These are phyloP conservation scores for Wickerhamomyces queroliae DNA, from an alignment of 805 yeast species.

Conservation along the genomic window DNA sequence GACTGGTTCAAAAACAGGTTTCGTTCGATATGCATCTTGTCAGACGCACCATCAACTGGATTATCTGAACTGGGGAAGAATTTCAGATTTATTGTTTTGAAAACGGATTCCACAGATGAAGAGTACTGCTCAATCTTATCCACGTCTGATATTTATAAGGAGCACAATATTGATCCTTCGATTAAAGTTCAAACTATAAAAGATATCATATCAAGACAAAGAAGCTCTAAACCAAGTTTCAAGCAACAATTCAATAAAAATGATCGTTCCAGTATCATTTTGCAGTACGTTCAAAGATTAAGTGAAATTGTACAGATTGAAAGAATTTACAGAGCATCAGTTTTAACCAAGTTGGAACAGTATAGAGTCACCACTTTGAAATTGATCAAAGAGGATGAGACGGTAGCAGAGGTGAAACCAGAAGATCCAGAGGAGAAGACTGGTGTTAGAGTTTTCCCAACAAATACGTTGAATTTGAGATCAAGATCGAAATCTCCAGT, in stretches of 20 bases:
- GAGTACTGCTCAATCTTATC: slow-evolving; percentile 40
- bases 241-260: slow-evolving; percentile 27
- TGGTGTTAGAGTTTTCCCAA: slow-evolving; percentile 15
- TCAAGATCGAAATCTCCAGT: slow-evolving; percentile 19
- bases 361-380: slow-evolving; percentile 7
- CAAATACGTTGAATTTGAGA: slow-evolving; percentile 6
- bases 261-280: slow-evolving; percentile 40
- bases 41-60: slow-evolving; percentile 37
- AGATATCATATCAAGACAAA: slow-evolving; percentile 26
- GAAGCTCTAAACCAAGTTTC: slow-evolving; percentile 15
- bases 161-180: slow-evolving; percentile 40
- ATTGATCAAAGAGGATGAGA: slow-evolving; percentile 8
- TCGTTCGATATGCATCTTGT: slow-evolving; percentile 51
- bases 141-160: slow-evolving; percentile 47
- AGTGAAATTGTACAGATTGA: slow-evolving; percentile 64
- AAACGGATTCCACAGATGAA: slow-evolving; percentile 35
- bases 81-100: slow-evolving; percentile 33
- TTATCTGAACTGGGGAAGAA: slow-evolving; percentile 14
- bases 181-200: slow-evolving; percentile 35
- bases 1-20: slow-evolving; percentile 67
- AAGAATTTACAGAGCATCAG: slow-evolving; percentile 48
- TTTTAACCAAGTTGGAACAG: slow-evolving; percentile 15
- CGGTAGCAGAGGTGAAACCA: slow-evolving; percentile 4
- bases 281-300: slow-evolving; percentile 40
- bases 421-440: slow-evolving; percentile 5